phyloP scores from a whole-genome alignment of 2,329 filamentous ascomycete genomes.

The Colletotrichum phormii region DNA sequence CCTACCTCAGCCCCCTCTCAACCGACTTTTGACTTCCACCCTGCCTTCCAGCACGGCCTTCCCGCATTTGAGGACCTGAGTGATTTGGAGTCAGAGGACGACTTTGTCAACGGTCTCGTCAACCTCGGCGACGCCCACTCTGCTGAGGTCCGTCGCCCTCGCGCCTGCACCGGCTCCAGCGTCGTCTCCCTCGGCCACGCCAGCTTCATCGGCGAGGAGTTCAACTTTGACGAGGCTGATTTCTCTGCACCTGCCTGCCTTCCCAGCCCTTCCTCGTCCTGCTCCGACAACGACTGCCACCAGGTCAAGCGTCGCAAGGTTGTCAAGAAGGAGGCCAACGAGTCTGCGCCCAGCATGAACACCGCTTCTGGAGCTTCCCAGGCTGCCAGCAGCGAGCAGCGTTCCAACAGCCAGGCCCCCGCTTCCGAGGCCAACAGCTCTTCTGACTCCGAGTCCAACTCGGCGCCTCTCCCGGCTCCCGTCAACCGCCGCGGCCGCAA shows the following conservation, averaged over 20 bases:
- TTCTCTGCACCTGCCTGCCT: slow-evolving; percentile 70
- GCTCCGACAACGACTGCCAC: slow-evolving; percentile 61
- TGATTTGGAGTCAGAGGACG: slow-evolving; percentile 77
- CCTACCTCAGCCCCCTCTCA: slow-evolving; percentile 54
- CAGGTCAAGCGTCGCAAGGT: slow-evolving; percentile 67
- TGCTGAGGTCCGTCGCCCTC: slow-evolving; percentile 76
- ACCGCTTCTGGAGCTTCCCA: slow-evolving; percentile 50
- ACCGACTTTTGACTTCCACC: slow-evolving; percentile 63
- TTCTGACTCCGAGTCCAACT: slow-evolving; percentile 57
- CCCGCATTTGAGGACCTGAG: slow-evolving; percentile 87
- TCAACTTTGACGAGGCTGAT: slow-evolving; percentile 79
- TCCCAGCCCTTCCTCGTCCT: slow-evolving; percentile 70
- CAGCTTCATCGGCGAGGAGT: slow-evolving; percentile 76
- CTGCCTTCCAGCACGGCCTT: slow-evolving; percentile 66
- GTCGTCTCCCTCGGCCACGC: slow-evolving; percentile 79
- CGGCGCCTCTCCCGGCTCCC: slow-evolving; percentile 62
- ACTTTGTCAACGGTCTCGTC: slow-evolving; percentile 41
- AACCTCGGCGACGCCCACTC: slow-evolving; percentile 46
- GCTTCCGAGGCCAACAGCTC: slow-evolving; percentile 50
- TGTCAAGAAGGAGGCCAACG: slow-evolving; percentile 56
- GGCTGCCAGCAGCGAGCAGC: slow-evolving; percentile 48
- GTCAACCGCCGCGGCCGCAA: slow-evolving; percentile 95
- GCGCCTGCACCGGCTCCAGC: slow-evolving; percentile 75
- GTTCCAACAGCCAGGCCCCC: slow-evolving; percentile 45
- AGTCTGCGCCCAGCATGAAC: slow-evolving; percentile 56